Evolutionary conservation across 192 early-diverging fungal species (phyloP).

Genomic region (Globomyces pollinis-pini): DNA sequence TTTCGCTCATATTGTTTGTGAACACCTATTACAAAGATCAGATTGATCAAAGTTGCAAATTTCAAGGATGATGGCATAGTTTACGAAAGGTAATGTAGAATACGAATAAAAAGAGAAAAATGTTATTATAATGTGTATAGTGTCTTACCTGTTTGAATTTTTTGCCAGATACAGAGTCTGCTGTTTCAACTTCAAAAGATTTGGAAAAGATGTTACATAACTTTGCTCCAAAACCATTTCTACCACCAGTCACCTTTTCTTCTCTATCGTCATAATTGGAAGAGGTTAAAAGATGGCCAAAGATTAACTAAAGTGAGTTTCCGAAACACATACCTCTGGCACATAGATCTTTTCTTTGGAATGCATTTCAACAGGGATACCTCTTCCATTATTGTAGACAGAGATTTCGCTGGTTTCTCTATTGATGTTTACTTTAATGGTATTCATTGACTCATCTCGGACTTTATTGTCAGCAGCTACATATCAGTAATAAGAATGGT

Average conservation of each 20-base stretch:
- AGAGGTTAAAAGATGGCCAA: conserved; percentile 92
- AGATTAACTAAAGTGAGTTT: conserved; percentile 65
- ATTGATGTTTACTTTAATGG: conserved; percentile 83
- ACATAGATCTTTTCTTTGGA: conserved; percentile 83
- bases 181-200: conserved; percentile 90
- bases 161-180: conserved; percentile 57
- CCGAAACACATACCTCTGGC: conserved; percentile 60
- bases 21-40: conserved; percentile 38
- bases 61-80: too few relatives aligned
- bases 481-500: neutral
- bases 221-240: conserved; percentile 83
- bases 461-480: conserved; percentile 82
- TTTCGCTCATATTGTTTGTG: conserved; percentile 82
- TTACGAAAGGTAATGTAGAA: too few relatives aligned
- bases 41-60: too few relatives aligned
- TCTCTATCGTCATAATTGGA: conserved; percentile 95
- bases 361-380: conserved; percentile 93
- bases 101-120: neutral
- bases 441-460: conserved; percentile 80
- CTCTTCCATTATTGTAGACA: conserved; percentile 86
- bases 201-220: conserved; percentile 95
- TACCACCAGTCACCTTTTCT: conserved; percentile 90
- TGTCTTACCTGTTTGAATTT: conserved; percentile 81
- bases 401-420: conserved; percentile 70
- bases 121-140: too few relatives aligned